Percentiles rank a stretch among this genome's conserved stretches.
phyloP scores from a whole-genome alignment of 2,329 filamentous ascomycete genomes.

The Sarocladium oryzae region DNA sequence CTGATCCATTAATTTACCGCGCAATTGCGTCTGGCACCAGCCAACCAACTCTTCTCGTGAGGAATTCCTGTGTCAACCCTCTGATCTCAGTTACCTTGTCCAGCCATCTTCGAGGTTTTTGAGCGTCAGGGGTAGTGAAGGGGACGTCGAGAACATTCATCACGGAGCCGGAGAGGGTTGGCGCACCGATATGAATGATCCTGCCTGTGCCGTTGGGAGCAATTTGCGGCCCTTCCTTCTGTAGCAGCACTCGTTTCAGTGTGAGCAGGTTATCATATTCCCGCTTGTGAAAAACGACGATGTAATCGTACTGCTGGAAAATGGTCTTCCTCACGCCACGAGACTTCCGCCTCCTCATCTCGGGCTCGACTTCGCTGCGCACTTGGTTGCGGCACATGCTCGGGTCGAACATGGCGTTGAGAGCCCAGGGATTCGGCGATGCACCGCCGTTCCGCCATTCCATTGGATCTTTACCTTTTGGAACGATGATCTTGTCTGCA shows the following conservation, averaged over 20 bases:
- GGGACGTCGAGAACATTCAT: conserved; percentile 3
- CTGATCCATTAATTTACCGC: neutral
- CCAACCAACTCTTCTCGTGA: neutral
- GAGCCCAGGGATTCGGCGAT: conserved; percentile 9
- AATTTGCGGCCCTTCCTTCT: conserved; percentile 10
- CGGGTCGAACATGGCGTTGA: conserved; percentile 19
- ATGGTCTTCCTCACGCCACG: conserved; percentile 16
- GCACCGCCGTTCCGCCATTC: conserved; percentile 12
- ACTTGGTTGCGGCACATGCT: neutral
- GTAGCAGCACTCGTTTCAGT: conserved; percentile 15
- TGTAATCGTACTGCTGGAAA: conserved; percentile 19
- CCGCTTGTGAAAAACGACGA: conserved; percentile 19
- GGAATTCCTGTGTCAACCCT: conserved; percentile 1
- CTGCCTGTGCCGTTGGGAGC: conserved; percentile 15
- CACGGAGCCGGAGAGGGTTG: neutral
- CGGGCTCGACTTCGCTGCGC: conserved; percentile 15
- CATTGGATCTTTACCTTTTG: neutral
- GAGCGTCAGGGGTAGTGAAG: neutral
- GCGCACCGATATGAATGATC: conserved; percentile 18
- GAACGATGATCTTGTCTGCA: conserved; percentile 13
- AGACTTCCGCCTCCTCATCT: conserved; percentile 12
- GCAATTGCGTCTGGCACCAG: neutral
- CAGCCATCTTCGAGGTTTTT: neutral
- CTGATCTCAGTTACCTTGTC: conserved; percentile 3
- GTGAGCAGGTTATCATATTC: conserved; percentile 21